These are phyloP conservation scores for Suaeda aralocaspica DNA, from an alignment of 148 eudicot species.

Conservation along the genomic window DNA sequence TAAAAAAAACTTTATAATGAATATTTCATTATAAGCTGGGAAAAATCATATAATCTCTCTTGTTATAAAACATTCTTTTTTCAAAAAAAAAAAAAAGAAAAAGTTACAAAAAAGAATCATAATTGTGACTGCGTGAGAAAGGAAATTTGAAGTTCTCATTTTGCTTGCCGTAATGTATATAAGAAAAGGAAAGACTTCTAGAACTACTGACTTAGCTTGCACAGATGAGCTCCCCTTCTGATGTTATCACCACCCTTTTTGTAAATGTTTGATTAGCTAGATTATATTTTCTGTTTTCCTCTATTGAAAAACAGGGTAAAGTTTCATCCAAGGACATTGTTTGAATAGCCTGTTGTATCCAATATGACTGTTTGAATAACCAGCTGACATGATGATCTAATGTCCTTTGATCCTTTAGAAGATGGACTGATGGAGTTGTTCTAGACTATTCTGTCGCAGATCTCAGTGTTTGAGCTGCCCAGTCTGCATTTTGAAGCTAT, in stretches of 20 bases:
- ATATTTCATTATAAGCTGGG: no score
- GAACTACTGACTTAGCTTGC: background rate
- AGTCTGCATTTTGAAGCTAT: background rate
- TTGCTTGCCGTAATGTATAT: background rate
- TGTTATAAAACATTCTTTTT: no score
- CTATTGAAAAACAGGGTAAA: no score
- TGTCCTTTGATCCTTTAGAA: background rate
- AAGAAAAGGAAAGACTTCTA: background rate
- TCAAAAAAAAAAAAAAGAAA: no score
- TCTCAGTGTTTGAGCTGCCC: slow-evolving; percentile 1
- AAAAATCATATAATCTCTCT: no score
- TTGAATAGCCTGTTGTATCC: background rate
- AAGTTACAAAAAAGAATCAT: no score
- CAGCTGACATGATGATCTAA: background rate
- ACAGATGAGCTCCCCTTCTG: no score
- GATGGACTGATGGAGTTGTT: background rate
- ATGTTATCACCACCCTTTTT: background rate
- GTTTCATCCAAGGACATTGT: background rate
- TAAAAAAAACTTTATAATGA: no score
- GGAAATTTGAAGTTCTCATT: no score
- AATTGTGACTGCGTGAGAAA: no score
- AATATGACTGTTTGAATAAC: background rate
- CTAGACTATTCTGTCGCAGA: background rate
- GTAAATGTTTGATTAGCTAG: background rate
- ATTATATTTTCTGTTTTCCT: background rate